These are phyloP conservation scores for Orbilia ellipsospora DNA, from an alignment of 2,329 filamentous ascomycete species.

Conservation along the genomic window DNA sequence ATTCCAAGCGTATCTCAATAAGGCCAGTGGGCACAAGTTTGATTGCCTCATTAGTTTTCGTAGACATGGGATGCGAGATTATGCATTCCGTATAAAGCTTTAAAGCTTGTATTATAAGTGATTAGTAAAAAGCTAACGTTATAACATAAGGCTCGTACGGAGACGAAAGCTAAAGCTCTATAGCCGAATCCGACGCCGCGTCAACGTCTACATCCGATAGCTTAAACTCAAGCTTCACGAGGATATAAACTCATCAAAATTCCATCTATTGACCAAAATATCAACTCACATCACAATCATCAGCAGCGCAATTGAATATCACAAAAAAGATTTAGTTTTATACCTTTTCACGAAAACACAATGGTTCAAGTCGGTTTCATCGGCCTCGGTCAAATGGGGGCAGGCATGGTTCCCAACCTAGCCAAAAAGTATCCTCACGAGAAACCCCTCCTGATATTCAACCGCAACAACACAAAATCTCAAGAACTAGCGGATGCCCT, in stretches of 20 bases:
- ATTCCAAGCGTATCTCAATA: too few species aligned
- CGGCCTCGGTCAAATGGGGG: constrained; percentile 88
- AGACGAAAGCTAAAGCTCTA: too few species aligned
- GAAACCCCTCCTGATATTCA: constrained; percentile 80
- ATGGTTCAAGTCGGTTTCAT: constrained; percentile 75
- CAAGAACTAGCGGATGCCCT: constrained; percentile 71
- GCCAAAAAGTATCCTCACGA: constrained; percentile 79
- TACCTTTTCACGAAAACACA: constrained; percentile 3
- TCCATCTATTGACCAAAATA: not conserved
- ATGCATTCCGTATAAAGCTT: too few species aligned
- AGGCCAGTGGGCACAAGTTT: not conserved
- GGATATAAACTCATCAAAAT: constrained; percentile 26
- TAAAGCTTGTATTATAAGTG: too few species aligned
- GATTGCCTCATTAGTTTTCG: too few species aligned
- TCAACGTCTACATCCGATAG: too few species aligned
- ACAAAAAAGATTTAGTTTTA: too few species aligned
- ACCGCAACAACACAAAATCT: constrained; percentile 77
- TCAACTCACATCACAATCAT: not conserved
- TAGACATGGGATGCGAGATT: not conserved
- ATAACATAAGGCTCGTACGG: too few species aligned
- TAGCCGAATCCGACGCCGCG: too few species aligned
- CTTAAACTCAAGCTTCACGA: not conserved
- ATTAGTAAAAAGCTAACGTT: too few species aligned
- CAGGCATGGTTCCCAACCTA: constrained; percentile 84
- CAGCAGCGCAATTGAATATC: not conserved